Conservation (phyloP, 352 stramenopile species). For the Phytophthora lateralis region DNA sequence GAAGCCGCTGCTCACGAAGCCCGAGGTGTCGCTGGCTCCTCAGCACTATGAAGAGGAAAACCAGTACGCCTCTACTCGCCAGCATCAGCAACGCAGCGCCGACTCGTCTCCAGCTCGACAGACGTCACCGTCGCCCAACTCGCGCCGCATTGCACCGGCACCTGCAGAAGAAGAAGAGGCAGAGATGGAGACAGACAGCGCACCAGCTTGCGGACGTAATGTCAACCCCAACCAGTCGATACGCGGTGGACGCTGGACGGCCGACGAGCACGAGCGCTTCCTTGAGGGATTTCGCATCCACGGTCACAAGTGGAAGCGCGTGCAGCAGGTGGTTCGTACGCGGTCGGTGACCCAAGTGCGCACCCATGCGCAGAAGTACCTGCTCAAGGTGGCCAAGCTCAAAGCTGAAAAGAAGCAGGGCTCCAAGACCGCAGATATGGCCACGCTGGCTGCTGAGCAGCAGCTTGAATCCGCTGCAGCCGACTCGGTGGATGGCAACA, state of each 20-base stretch:
- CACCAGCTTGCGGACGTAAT: slow-evolving; percentile 15
- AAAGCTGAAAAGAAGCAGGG: slow-evolving; percentile 81
- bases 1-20: slow-evolving; percentile 66
- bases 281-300: slow-evolving; percentile 86
- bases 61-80: slow-evolving; percentile 26
- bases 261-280: slow-evolving; percentile 88
- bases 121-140: slow-evolving; percentile 36
- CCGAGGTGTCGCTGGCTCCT: slow-evolving; percentile 40
- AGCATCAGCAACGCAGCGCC: slow-evolving; percentile 25
- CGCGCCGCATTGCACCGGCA: slow-evolving; percentile 58
- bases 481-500: slow-evolving; percentile 31
- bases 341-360: slow-evolving; percentile 89
- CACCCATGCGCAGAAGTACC: slow-evolving; percentile 89
- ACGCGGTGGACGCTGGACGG: slow-evolving; percentile 82
- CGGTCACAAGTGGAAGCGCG: slow-evolving; percentile 91
- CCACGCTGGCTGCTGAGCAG: slow-evolving; percentile 27
- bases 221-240: slow-evolving; percentile 47
- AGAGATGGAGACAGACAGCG: slow-evolving; percentile 55
- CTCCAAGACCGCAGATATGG: slow-evolving; percentile 36
- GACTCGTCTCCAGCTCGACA: slow-evolving; percentile 38
- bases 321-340: slow-evolving; percentile 88
- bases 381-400: slow-evolving; percentile 90
- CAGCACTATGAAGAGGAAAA: slow-evolving; percentile 44
- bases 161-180: slow-evolving; percentile 69
- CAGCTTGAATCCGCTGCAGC: slow-evolving; percentile 1